Evolutionary conservation across 371 early-diverging fungal genomes (phyloP), one percentile per base, ranked within the genome.

Genomic region (Mycotypha africana): DNA sequence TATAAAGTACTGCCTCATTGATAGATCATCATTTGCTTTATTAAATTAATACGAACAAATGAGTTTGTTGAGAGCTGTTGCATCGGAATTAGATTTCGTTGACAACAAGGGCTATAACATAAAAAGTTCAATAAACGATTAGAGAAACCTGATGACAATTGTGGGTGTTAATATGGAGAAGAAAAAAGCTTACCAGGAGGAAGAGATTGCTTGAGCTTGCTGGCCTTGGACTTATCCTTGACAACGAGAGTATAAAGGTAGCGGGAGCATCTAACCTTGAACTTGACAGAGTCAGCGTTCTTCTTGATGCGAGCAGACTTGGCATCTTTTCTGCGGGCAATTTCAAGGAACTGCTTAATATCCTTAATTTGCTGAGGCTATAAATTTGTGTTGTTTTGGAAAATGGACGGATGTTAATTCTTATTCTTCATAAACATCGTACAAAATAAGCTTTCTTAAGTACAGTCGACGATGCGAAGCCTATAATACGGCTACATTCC

Each of bases 231-330:
- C 62, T 86, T 81, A 71, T 98, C 98, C 51, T 93, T 83, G 58
- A 97, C 91, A 50, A 91, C 88, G 53, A 98, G 84, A 53, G 98
- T 98, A 90, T 96, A 96, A 58, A 98, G 85, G 85, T 93, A 95
- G 65, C 85, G 84, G 47, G 95, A 90, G 86, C 97, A 93, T 67
- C 98, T 87, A 62, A 97, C 91, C 93, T 98, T 98, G 90, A 98
- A 97, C 87, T 98, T 98, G 89, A 83, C 79, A 65, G 85, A 74
- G 65, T 79, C 81, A 65, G 88, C 89, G 84, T 89, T 96, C 91
- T 94, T 94, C 93, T 96, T 96, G 82, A 98, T 87, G 67, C 84
- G 86, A 61, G 93, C 90, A 64, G 89, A 85, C 70, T 84, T 78
- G 76, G 95, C 96, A 75, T 94, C 97, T 86, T 93, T 94, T 76